phyloP scores from a whole-genome alignment of 169 alveolate species.

The Plasmodium chabaudi region DNA sequence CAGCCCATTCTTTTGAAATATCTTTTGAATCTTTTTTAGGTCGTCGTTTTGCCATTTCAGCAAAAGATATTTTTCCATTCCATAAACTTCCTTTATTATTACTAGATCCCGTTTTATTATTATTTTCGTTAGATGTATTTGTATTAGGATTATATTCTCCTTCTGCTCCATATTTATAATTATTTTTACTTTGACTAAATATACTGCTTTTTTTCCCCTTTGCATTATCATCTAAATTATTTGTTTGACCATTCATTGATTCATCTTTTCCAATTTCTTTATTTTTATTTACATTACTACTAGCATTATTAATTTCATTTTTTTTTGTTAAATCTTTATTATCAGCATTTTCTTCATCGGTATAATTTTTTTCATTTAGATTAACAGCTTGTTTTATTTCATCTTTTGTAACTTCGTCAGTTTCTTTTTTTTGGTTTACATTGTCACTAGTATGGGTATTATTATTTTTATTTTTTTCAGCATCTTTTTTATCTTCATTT shows the following conservation, averaged over 20 bases:
- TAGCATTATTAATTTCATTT: too few species aligned
- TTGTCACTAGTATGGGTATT: not conserved
- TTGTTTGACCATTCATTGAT: too few species aligned
- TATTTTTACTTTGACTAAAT: not conserved
- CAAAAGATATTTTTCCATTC: constrained; percentile 74
- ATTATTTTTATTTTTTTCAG: not conserved
- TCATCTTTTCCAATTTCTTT: too few species aligned
- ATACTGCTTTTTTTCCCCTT: too few species aligned
- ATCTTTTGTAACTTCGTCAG: not conserved
- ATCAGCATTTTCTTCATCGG: too few species aligned
- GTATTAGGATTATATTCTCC: not conserved
- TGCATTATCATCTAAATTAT: too few species aligned
- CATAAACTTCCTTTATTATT: constrained; percentile 18
- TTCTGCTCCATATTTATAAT: not conserved
- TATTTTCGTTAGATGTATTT: not conserved
- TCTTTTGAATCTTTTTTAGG: constrained; percentile 45
- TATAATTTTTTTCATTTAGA: too few species aligned
- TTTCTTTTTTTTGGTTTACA: not conserved
- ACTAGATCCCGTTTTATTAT: not conserved
- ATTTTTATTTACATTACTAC: too few species aligned
- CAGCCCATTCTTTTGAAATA: not conserved
- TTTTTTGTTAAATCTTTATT: too few species aligned
- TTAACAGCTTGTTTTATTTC: too few species aligned
- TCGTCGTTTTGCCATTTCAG: constrained; percentile 69
- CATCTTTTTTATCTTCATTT: not conserved